Base-by-base conservation (phyloP, 352 stramenopile genomes). In the Pythium coloratum region DNA sequence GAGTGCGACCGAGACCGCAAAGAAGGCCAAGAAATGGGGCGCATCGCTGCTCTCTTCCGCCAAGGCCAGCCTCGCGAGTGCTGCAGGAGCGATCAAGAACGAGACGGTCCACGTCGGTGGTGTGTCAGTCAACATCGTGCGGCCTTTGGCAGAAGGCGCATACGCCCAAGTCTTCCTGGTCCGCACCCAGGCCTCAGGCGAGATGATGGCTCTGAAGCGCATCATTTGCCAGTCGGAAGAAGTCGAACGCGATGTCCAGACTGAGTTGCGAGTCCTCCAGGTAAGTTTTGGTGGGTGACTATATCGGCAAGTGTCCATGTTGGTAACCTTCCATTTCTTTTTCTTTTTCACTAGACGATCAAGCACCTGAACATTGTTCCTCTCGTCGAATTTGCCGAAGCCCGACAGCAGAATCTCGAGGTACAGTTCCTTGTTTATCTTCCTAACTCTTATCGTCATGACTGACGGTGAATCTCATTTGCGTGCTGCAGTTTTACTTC, bases 1-100 rank as follows among this genome's bases (percentile, higher is more conserved):
- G 50, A 82, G 82, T 6, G 87, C 85, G 3, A 77, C 81, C 0
- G 87, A 94, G 66, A 94, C 86, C 5, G 87, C 87, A n/a, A 91
- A 94, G 71, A 95, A 95, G 44, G 87, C 87, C 2, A 94, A 94
- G 59, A 95, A 94, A 44, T 95, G 85, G 87, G 87, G 87, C 26
- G 85, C 82, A 0, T 93, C 85, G 46, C 76, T 95, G 54, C 71
- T 95, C 12, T 92, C 82, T 16, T 89, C 85, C 4, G 89, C 92
- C 46, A 92, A 83, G 30, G 84, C 84, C 28, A 84, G 81, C 42
- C 90, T 95, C 65, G 85, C 84, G 26, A 93, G 59, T 53, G 84
- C 85, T 16, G 68, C 79, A 1, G 86, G 77, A 26, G 74, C 81
- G 3, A 70, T 77, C 12, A 92, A 91, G 85, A 89, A 64, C 50